phyloP scores from a whole-genome alignment of 345 rosid species.

The Erucastrum elatum region DNA sequence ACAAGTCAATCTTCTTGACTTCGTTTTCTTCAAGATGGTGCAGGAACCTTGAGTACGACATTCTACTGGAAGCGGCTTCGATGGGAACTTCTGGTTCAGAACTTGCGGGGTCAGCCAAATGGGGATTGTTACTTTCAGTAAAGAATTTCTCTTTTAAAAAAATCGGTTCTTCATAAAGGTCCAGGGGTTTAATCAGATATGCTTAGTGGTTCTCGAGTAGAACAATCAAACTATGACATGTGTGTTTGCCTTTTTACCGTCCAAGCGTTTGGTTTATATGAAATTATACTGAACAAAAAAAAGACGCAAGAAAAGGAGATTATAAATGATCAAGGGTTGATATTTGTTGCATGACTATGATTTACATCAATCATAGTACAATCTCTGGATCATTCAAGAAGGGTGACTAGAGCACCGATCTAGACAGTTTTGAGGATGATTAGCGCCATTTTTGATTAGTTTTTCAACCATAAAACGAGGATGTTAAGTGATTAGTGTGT shows the following conservation, averaged over 20 bases:
- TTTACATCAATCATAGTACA: background rate
- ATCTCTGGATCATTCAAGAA: constrained; percentile 13
- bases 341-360: background rate
- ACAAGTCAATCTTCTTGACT: constrained; percentile 66
- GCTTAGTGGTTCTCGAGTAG: too few relatives aligned
- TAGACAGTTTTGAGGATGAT: too few relatives aligned
- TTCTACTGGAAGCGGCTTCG: constrained; percentile 50
- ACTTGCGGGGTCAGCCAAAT: constrained; percentile 40
- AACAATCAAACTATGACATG: too few relatives aligned
- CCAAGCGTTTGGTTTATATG: too few relatives aligned
- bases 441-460: too few relatives aligned
- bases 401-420: too few relatives aligned
- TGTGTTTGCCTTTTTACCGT: too few relatives aligned
- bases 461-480: too few relatives aligned
- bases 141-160: background rate
- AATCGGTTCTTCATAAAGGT: background rate
- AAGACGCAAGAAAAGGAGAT: too few relatives aligned
- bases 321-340: background rate
- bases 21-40: constrained; percentile 56
- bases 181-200: background rate
- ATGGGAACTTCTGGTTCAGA: constrained; percentile 59
- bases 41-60: constrained; percentile 65
- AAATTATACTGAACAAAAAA: too few relatives aligned
- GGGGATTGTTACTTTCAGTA: background rate
- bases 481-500: too few relatives aligned